Percentiles rank a stretch among this genome's conserved stretches.
These are phyloP conservation scores for Fomitopsis schrenkii DNA, from an alignment of 1,284 basidiomycete species.

Conservation along the genomic window DNA sequence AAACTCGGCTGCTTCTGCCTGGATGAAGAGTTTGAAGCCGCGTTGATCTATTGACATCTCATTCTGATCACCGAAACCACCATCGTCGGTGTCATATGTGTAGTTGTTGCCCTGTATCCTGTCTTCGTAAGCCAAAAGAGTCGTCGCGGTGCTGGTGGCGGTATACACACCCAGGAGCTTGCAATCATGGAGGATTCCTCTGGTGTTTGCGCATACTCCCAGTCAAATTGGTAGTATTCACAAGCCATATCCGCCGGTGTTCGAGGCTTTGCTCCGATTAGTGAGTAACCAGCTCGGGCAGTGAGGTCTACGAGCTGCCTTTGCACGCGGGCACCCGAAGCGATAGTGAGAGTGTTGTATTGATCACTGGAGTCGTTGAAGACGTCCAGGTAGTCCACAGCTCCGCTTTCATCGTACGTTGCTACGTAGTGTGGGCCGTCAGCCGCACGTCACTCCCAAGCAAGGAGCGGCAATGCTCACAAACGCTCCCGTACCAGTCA, in stretches of 20 bases:
- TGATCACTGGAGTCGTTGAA: constrained; percentile 38
- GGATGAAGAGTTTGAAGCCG: constrained; percentile 53
- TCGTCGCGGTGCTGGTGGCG: neutral
- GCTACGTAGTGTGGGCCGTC: constrained; percentile 28
- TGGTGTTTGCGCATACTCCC: constrained; percentile 53
- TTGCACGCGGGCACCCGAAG: constrained; percentile 25
- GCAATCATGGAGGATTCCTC: constrained; percentile 61
- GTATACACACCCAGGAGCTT: constrained; percentile 46
- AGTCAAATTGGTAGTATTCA: constrained; percentile 54
- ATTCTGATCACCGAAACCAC: constrained; percentile 56
- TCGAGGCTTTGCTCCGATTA: constrained; percentile 40
- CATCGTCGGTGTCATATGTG: constrained; percentile 51
- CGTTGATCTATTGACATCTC: constrained; percentile 54
- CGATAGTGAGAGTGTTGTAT: constrained; percentile 37
- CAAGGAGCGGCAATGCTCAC: constrained; percentile 28
- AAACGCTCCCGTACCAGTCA: constrained; percentile 43
- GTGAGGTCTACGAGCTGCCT: constrained; percentile 41
- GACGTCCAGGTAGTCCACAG: constrained; percentile 41
- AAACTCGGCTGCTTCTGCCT: constrained; percentile 52
- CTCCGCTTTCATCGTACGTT: constrained; percentile 47
- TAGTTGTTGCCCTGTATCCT: constrained; percentile 55
- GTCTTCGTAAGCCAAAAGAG: neutral
- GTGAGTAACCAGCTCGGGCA: constrained; percentile 43
- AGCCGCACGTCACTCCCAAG: neutral
- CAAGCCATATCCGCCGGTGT: constrained; percentile 44